Base-by-base conservation (phyloP, 768 basidiomycete genomes). In the Boletellus sp. region DNA sequence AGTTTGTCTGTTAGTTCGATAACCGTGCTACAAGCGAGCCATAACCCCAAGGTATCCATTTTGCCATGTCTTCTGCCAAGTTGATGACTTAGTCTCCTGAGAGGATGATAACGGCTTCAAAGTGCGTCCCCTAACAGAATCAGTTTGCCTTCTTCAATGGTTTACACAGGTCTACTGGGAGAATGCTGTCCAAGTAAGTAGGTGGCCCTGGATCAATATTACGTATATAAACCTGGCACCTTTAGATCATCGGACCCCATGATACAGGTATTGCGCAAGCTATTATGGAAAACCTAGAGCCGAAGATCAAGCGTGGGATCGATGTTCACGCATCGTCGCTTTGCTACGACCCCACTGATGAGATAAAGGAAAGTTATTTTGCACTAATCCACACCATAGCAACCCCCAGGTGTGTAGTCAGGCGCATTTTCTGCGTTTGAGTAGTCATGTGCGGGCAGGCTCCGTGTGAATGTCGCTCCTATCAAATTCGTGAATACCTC, bases 41-140 rank as follows among this genome's bases (percentile, higher is more conserved):
- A 94, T 60, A 94, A 94, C 62, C 92, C 91, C 0, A 92, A 90
- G 80, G 87, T 84, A 57, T 34, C 4, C n/a, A 23, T 41, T 26
- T 17, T 43, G 16, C 43, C 17, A 13, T 26, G 12, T 58, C 24
- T 28, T 33, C n/a, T 42, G 33, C 28, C 17, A 23, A 36, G 4
- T 23, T 45, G 15, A 43, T 52, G 20, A 56, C 47, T 26, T 33
- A 33, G 32, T 35, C 34, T 53, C 6, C 36, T 45, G 33, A 20
- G 42, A 90, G 87, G 69, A 87, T 62, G 91, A 94, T 61, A 94
- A 94, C 63, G 91, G 91, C 3, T 93, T 87, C 70, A 94, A 94
- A 70, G 90, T 83, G 41, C 50, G 60, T 45, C 17, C 20, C 35
- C 24, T 23, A 12, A 35, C 16, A 26, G 9, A 12, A 26, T 47